phyloP scores from a whole-genome alignment of 805 yeast species.

The Geotrichum ghanense region DNA sequence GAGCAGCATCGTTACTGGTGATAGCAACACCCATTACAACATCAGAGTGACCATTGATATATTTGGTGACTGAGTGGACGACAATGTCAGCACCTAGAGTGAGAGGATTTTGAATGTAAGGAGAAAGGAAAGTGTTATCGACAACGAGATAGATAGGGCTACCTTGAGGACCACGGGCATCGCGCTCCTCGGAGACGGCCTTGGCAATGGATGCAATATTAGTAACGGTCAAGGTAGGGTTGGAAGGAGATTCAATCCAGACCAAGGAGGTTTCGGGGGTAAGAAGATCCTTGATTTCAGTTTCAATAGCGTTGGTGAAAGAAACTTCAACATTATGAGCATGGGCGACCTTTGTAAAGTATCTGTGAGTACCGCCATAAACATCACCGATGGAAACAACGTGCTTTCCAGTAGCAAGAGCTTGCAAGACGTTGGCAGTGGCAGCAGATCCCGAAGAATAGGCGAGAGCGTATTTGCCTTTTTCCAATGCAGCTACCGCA shows the following conservation, averaged over 20 bases:
- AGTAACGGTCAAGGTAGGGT: constrained; percentile 74
- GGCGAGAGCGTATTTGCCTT: constrained; percentile 56
- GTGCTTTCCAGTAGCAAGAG: constrained; percentile 60
- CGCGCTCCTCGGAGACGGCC: constrained; percentile 36
- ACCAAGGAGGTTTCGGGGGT: constrained; percentile 58
- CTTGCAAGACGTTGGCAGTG: constrained; percentile 66
- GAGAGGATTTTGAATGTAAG: constrained; percentile 79
- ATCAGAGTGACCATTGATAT: constrained; percentile 86
- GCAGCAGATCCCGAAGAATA: constrained; percentile 81
- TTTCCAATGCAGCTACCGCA: constrained; percentile 70
- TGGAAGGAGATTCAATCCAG: constrained; percentile 84
- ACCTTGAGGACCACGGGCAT: constrained; percentile 36
- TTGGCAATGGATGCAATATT: constrained; percentile 55
- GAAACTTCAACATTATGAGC: constrained; percentile 63
- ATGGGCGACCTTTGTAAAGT: constrained; percentile 74
- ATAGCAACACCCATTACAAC: constrained; percentile 81
- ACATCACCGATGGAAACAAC: constrained; percentile 76
- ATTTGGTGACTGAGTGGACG: constrained; percentile 82
- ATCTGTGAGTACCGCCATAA: constrained; percentile 86
- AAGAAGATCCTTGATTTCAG: constrained; percentile 45
- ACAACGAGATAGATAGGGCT: constrained; percentile 47
- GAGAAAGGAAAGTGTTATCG: constrained; percentile 82
- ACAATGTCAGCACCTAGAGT: constrained; percentile 77
- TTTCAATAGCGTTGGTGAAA: constrained; percentile 53
- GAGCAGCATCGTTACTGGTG: constrained; percentile 48